Evolutionary conservation across 768 basidiomycete genomes (phyloP).

Genomic region (Boletus insuetus): DNA sequence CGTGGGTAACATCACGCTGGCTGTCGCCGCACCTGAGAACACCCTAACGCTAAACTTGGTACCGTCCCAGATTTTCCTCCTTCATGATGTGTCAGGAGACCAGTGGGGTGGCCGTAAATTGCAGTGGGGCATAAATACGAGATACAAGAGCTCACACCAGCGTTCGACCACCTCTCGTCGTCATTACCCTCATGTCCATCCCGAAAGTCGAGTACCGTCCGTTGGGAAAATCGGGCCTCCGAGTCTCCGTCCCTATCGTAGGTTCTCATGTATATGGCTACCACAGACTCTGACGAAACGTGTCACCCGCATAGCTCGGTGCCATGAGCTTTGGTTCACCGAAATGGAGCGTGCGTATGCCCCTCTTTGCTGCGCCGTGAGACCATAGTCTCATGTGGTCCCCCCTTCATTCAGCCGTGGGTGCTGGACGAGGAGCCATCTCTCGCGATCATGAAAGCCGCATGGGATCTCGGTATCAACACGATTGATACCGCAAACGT

Average conservation of each 20-base stretch:
- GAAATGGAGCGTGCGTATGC: conserved; percentile 25
- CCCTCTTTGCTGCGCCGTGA: neutral
- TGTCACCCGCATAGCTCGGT: conserved; percentile 17
- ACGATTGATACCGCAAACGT: conserved; percentile 39
- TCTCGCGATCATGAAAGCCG: conserved; percentile 35
- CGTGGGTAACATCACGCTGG: too few species aligned
- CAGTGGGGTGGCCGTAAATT: neutral
- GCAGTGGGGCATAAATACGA: neutral
- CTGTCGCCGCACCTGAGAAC: too few species aligned
- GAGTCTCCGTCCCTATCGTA: conserved; percentile 35
- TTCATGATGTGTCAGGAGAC: neutral
- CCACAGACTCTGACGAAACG: neutral
- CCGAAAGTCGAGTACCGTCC: conserved; percentile 21
- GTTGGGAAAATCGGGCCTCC: conserved; percentile 28
- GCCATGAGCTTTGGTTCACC: conserved; percentile 28
- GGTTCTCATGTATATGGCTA: neutral
- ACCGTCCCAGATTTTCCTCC: too few species aligned
- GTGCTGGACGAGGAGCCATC: conserved; percentile 29
- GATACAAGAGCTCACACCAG: neutral
- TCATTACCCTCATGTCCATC: neutral
- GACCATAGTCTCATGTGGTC: neutral
- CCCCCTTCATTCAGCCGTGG: conserved; percentile 17
- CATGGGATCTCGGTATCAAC: conserved; percentile 40
- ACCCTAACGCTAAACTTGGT: neutral
- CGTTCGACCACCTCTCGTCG: too few species aligned